Evolutionary conservation across 108 stramenopile species (phyloP).

Genomic region (Epipyxis sp.): DNA sequence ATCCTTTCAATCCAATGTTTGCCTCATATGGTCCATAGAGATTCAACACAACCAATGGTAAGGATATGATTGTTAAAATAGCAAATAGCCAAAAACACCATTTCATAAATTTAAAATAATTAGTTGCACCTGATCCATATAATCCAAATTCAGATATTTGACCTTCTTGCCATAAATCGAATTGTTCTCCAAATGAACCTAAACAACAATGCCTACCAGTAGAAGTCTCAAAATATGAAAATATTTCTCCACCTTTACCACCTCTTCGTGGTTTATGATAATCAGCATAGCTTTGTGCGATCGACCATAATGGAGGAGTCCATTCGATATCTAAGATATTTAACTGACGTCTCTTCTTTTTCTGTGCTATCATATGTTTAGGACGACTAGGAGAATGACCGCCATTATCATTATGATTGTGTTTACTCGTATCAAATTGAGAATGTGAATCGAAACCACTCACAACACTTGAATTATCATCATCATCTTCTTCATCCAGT

Average conservation of each 20-base stretch:
- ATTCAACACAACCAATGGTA: slow-evolving; percentile 57
- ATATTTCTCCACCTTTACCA: slow-evolving; percentile 36
- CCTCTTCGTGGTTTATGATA: slow-evolving; percentile 38
- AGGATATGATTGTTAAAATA: slow-evolving; percentile 52
- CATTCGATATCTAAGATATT: slow-evolving; percentile 8
- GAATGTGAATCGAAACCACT: too few relatives aligned
- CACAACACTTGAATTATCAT: too few relatives aligned
- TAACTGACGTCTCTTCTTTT: too few relatives aligned
- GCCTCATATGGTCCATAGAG: not conserved
- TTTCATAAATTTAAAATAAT: slow-evolving; percentile 69
- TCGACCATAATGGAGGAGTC: not conserved
- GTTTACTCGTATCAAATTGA: too few relatives aligned
- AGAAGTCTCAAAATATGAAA: slow-evolving; percentile 32
- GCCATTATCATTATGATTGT: too few relatives aligned
- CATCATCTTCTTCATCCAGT: too few relatives aligned
- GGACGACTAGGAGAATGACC: too few relatives aligned
- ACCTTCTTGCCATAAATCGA: slow-evolving; percentile 67
- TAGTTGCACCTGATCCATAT: slow-evolving; percentile 64
- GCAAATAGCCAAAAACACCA: slow-evolving; percentile 64
- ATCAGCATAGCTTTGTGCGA: slow-evolving; percentile 24
- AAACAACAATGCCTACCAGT: slow-evolving; percentile 61
- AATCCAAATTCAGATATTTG: slow-evolving; percentile 61
- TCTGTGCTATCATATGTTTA: too few relatives aligned
- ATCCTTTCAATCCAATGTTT: slow-evolving; percentile 13
- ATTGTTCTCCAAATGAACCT: slow-evolving; percentile 63